Evolutionary conservation across 2,329 filamentous ascomycete species (phyloP), one percentile per base, ranked within the genome.

Genomic region (Penicillium sp.): DNA sequence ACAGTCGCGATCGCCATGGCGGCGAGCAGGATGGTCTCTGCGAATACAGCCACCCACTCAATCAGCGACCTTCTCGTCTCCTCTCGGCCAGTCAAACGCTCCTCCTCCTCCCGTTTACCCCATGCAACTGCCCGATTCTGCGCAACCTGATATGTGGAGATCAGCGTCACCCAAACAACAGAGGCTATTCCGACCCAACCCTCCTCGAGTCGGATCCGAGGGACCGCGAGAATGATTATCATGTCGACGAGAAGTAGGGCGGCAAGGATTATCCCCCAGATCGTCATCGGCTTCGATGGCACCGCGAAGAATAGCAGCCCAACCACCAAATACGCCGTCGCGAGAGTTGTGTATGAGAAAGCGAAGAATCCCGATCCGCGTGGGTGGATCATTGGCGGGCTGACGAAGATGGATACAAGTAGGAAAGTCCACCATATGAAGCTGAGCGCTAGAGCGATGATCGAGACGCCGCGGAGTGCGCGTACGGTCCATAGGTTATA

Each of bases 401-500:
- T 96, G 62, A 95, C 87, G 75, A 99, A 99, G 61, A 88, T 86
- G 51, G 90, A 91, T 14, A 97, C 85, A n/a, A 99, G 81, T 32
- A 96, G 79, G 50, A 97, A 73, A 9, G 90, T 82, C 93, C 94
- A 97, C 93, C 93, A 97, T n/a, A 91, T 66, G 66, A 95, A 91
- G 52, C 86, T 89, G 63, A 92, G 70, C 48, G 85, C 72, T 18
- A 93, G 79, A 67, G 97, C 89, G 36, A 90, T 65, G 51, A 96
- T 79, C 5, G 91, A 93, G 56, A 94, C 72, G 68, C 87, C 90
- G 69, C 92, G 85, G 50, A 94, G 79, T 44, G 89, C 83, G 16
- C 94, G 88, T 46, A 99, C 89, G 55, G 86, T 90, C 88, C 92
- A 96, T 36, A 97, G 83, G 66, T 99, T 99, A 77, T 97, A 97